A percentile compares a stretch with the other conserved stretches of the same genome.
phyloP scores from a whole-genome alignment of 2,329 filamentous ascomycete species.

The Pseudomassariella vexata region DNA sequence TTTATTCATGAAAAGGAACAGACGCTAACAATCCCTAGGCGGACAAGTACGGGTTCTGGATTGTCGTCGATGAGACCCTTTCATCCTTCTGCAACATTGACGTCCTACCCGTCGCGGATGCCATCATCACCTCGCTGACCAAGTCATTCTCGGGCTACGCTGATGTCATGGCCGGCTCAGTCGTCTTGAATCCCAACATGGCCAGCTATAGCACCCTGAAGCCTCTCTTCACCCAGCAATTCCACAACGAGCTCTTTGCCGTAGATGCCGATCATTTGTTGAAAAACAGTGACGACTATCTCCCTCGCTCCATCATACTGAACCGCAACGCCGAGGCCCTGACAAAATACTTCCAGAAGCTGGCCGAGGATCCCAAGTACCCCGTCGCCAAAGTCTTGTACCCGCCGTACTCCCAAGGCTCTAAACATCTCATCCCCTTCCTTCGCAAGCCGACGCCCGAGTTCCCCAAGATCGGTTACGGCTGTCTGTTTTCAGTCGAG shows the following conservation, averaged over 20 bases:
- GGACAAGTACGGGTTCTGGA: constrained; percentile 36
- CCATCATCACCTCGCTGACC: constrained; percentile 40
- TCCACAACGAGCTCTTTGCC: constrained; percentile 40
- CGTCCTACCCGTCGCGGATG: constrained; percentile 40
- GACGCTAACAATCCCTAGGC: constrained; percentile 15
- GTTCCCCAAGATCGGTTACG: constrained; percentile 44
- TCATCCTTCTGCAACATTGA: constrained; percentile 45
- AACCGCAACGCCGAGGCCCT: constrained; percentile 40
- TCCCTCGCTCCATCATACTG: constrained; percentile 29
- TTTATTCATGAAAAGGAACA: too few relatives aligned
- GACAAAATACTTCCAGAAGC: constrained; percentile 29
- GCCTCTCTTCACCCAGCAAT: constrained; percentile 17
- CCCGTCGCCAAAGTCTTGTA: constrained; percentile 38
- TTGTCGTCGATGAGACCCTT: constrained; percentile 44
- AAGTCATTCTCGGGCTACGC: constrained; percentile 53
- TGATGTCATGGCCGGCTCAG: constrained; percentile 26
- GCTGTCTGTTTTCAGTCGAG: constrained; percentile 48
- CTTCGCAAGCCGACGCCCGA: constrained; percentile 33
- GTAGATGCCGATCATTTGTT: constrained; percentile 40
- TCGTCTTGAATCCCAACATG: constrained; percentile 16
- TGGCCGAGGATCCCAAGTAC: constrained; percentile 21
- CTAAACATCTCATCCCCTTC: constrained; percentile 14
- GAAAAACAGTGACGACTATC: constrained; percentile 37
- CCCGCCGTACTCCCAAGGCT: constrained; percentile 25
- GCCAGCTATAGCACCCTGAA: constrained; percentile 11